These are phyloP conservation scores for Mycena leptocephala DNA, from an alignment of 768 basidiomycete species.

Conservation along the genomic window DNA sequence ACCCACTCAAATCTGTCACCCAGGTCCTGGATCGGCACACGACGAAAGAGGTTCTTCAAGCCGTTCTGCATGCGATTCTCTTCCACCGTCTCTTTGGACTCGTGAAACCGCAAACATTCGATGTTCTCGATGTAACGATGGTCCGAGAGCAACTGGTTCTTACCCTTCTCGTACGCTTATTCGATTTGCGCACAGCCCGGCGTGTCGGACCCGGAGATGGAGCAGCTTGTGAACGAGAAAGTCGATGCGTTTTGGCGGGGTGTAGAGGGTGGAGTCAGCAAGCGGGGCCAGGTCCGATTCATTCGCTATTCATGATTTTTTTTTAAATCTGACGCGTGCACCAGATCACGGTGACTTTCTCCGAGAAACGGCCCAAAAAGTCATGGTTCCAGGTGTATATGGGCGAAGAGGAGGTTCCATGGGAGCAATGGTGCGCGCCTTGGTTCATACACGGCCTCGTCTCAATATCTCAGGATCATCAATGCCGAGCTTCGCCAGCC, in stretches of 20 bases:
- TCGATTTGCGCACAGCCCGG: constrained; percentile 68
- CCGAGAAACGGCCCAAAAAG: constrained; percentile 84
- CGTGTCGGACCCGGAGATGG: constrained; percentile 81
- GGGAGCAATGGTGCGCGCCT: constrained; percentile 84
- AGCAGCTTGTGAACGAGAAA: constrained; percentile 81
- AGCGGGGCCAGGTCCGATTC: constrained; percentile 77
- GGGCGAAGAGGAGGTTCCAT: constrained; percentile 87
- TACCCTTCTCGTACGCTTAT: background rate
- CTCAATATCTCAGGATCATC: constrained; percentile 69
- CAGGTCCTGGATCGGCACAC: constrained; percentile 83
- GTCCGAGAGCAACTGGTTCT: constrained; percentile 54
- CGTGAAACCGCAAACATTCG: constrained; percentile 82
- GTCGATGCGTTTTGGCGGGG: constrained; percentile 87
- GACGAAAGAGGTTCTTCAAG: constrained; percentile 82
- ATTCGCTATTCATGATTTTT: background rate
- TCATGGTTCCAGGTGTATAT: constrained; percentile 83
- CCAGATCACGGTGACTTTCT: constrained; percentile 82
- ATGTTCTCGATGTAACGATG: constrained; percentile 90
- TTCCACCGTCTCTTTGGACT: constrained; percentile 90
- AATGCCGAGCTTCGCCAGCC: constrained; percentile 87
- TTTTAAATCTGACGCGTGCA: background rate
- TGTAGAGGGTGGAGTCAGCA: constrained; percentile 74
- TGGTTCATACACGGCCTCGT: background rate
- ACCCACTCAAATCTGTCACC: background rate
- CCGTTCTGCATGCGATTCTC: constrained; percentile 85